A percentile compares a stretch with the other conserved stretches of the same genome.
Conservation (phyloP, 1,284 basidiomycete genomes). For the Albatrellus sp. region DNA sequence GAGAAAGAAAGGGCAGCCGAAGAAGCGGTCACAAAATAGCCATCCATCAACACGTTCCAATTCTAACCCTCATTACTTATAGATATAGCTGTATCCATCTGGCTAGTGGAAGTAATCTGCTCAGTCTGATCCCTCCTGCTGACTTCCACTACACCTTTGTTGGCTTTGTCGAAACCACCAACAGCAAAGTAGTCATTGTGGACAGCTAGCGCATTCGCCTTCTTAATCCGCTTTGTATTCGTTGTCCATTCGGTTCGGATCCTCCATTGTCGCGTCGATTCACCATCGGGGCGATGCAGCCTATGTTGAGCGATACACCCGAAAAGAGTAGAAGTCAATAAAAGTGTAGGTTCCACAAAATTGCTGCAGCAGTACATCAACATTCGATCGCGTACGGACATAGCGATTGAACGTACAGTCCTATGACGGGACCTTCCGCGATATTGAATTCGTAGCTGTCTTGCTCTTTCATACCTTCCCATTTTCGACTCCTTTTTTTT, state of each 20-base stretch:
- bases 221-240: constrained; percentile 29
- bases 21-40: constrained; percentile 13
- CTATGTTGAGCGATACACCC: constrained; percentile 39
- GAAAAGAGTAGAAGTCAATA: constrained; percentile 47
- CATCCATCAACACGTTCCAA: too few relatives aligned
- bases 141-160: constrained; percentile 49
- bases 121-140: constrained; percentile 21
- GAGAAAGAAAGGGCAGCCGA: constrained; percentile 30
- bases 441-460: constrained; percentile 34
- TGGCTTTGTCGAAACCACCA: constrained; percentile 46
- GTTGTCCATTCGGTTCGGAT: constrained; percentile 32
- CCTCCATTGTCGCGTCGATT: constrained; percentile 7
- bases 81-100: constrained; percentile 2
- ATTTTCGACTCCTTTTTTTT: constrained; percentile 51
- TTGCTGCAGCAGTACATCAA: constrained; percentile 23
- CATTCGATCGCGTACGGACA: constrained; percentile 6
- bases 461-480: constrained; percentile 51
- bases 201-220: constrained; percentile 48
- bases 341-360: constrained; percentile 30
- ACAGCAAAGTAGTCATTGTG: constrained; percentile 34
- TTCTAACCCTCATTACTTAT: too few relatives aligned
- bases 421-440: constrained; percentile 60
- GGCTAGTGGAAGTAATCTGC: background rate
- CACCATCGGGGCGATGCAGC: constrained; percentile 22
- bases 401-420: constrained; percentile 31